phyloP scores from a whole-genome alignment of 2,329 filamentous ascomycete species.

The Domatiomyces globalis region DNA sequence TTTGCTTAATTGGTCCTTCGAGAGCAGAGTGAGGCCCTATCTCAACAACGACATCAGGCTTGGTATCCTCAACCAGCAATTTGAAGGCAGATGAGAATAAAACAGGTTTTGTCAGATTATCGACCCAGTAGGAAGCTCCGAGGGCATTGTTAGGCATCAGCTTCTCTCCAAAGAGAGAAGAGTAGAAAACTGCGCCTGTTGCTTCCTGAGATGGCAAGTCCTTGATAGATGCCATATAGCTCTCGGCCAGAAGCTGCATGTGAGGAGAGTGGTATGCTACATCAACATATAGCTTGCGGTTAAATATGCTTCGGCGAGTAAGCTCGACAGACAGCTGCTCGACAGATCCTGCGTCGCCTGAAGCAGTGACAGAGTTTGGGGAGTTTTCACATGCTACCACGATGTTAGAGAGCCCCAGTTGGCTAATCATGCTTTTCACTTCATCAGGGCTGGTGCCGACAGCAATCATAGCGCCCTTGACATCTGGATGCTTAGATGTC shows the following conservation, averaged over 20 bases:
- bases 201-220: not conserved
- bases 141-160: no score
- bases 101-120: no score
- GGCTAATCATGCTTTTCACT: constrained; percentile 6
- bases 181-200: not conserved
- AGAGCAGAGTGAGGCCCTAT: no score
- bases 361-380: constrained; percentile 2
- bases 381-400: constrained; percentile 3
- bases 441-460: constrained; percentile 15
- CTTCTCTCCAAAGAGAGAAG: no score
- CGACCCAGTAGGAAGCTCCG: no score
- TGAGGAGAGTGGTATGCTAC: constrained; percentile 19
- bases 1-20: no score
- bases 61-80: no score
- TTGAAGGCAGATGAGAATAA: no score
- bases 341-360: constrained; percentile 2
- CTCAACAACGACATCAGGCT: no score
- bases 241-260: constrained; percentile 7
- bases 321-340: not conserved
- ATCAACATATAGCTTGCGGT: constrained; percentile 16
- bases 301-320: constrained; percentile 16
- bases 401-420: not conserved
- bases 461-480: constrained; percentile 22
- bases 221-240: constrained; percentile 15
- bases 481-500: not conserved